Base-by-base conservation (phyloP, 352 stramenopile genomes). In the Phytophthora citricola region DNA sequence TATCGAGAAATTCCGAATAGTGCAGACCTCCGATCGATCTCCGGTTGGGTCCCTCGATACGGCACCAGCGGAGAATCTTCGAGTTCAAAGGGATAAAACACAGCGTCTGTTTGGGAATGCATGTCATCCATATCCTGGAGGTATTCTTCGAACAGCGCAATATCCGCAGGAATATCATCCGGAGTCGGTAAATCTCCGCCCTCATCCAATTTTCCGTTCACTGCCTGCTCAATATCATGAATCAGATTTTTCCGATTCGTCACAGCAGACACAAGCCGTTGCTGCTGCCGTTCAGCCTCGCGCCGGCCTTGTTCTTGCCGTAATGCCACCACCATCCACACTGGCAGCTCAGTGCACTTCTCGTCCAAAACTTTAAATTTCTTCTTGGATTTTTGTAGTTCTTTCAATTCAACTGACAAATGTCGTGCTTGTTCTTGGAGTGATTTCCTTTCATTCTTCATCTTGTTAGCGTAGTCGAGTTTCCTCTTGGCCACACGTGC, bases 121-220 rank as follows among this genome's bases (percentile, higher is more conserved):
- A 49, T 49, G 8, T 10, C 17, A 24, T 32, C 22, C 43, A 49
- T 49, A 12, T 49, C 43, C 22, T 49, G 43, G 8, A 49, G 20
- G 11, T 49, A 32, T 49, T 31, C 43, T 26, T 49, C 43, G 15
- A 49, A 49, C 3, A 48, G 10, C 11, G 43, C 43, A 49, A 49
- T 49, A 49, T 49, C 43, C 14, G 43, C 43, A 31, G 26, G 20
- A 31, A 31, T 5, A 49, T 31, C 11, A 32, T 31, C 43, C 43
- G 22, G 22, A 14, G 8, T 32, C 2, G 20, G 20, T 49, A 31
- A 11, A n/a, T 10, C 20, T 8, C 20, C 32, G 22, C 20, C 10
- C 20, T 5, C 20, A 14, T 29, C 27, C 43, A 49, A 14, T 24
- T 49, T 29, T 9, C 32, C 8, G 3, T 48, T 48, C 43, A 49